Evolutionary conservation across 78 protist genomes (phyloP), one percentile per base, ranked within the genome.

Genomic region (Parvularia atlantis): DNA sequence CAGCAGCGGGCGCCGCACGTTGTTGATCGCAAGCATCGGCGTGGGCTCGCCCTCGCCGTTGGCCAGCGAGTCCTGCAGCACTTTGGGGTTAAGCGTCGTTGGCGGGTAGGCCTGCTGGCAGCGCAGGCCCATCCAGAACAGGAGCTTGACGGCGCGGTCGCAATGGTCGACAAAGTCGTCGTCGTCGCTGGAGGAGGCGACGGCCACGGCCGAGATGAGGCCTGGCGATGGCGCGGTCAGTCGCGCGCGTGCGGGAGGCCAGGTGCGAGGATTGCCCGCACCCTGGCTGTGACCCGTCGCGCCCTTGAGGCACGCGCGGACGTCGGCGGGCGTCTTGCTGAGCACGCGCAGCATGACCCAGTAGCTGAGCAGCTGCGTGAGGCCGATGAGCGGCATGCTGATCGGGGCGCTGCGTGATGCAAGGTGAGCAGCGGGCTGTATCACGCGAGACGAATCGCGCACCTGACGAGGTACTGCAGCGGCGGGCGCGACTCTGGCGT

Each of bases 41-140:
- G n/a, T n/a, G n/a, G n/a, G n/a, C n/a, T n/a, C n/a, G n/a, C n/a
- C 2, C 44, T 71, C 83, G 13, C 70, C 72, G 40, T 77, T 14
- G 0, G 13, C 71, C 24, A 33, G 56, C 31, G 73, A 71, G 39
- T 75, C 85, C 33, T 75, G 59, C 22, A 76, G 68, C 2, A 76
- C 14, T 9, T 64, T 7, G 17, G 82, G 73, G 53, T 16, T 9
- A 14, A 53, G 56, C 10, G 77, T 54, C 36, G 61, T 71, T n/a
- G 4, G 28, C n/a, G 81, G 81, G 50, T 22, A 67, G 50, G 6
- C 69, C 60, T 76, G 66, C 31, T 76, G 82, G 24, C 36, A 1
- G 37, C 82, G 67, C 24, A 33, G 6, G n/a, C 82, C 87, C 39
- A 71, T 66, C 87, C 87, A 82, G 66, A 81, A 75, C 26, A 70